Evolutionary conservation across 2,329 filamentous ascomycete species (phyloP), one percentile per base, ranked within the genome.

Genomic region (Helminthosporium solani): DNA sequence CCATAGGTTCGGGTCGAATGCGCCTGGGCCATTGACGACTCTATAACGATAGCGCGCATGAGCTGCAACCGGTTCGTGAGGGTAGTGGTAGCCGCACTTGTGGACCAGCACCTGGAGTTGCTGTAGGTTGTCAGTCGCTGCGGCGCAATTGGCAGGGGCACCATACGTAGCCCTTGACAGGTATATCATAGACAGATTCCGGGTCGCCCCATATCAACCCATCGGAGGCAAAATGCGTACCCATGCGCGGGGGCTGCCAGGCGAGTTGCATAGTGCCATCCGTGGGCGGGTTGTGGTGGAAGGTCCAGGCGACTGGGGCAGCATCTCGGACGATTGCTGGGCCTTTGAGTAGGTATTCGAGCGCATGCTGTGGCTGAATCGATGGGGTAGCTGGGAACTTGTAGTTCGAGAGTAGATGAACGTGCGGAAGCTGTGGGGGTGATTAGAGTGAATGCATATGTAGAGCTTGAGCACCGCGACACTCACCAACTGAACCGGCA

Each of bases 301-400:
- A 96, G 36, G 87, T 91, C 92, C 92, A 99, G 72, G 86, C 88
- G 79, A 99, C 91, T 2, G 92, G 83, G 39, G 90, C 86, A 54
- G 85, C 78, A 64, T 95, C 87, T 70, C 89, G 88, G 58, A 91
- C 87, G 52, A 96, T 87, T 64, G 88, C 86, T 7, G 91, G 89
- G 31, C 90, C 91, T 61, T 85, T 83, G 64, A 91, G 78, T 50
- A 97, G 81, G 79, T 89, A 92, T 63, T 88, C 85, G 50, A 90
- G 86, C 20, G 92, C 88, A 55, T 91, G 87, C 47, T 87, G 82
- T 23, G 88, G 77, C 58, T 86, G 83, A 56, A 95, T 78, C 42
- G 82, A 80, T 40, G 83, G 83, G 63, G 87, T 82, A 49, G 82
- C 73, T 2, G 92, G 88, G 70, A 91, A 96, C 61, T 86, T 82